Base-by-base conservation (phyloP, 306 rosid species). In the Acacia acuminata region DNA sequence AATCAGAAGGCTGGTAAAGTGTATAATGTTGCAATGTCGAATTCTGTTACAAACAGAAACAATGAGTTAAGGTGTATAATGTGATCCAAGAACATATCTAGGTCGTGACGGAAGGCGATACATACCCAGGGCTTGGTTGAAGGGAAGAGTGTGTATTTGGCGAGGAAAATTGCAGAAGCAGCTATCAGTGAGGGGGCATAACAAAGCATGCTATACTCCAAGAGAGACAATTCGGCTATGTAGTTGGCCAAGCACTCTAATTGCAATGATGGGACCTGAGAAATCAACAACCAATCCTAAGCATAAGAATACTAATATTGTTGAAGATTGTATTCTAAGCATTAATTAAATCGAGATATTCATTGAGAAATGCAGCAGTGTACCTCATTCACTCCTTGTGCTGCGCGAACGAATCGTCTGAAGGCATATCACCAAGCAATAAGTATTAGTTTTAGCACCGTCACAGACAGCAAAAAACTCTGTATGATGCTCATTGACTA, bases 361-460 rank as follows among this genome's bases (percentile, higher is more conserved):
- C 8, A 20, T 7, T 7, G 27, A 56, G 25, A 56, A 10, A n/a
- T 7, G 27, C 64, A 56, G 64, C 27, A 56, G 2, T 56, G 43
- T 89, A 91, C 92, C 97, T 93, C 99, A 19, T 86, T 89, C 34
- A 84, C 78, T 65, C 92, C 97, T 86, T 92, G 96, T 84, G 99
- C 96, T 25, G 94, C 99, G 34, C 99, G 97, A 64, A 93, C 91
- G 40, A 96, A 96, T 87, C 99, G 86, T 86, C 98, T 94, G 87
- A 55, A 80, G 78, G 76, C 53, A 75, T 56, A 81, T 51, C 55
- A 73, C 24, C 20, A 67, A 74, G 73, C 20, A 69, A 50, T 64
- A 77, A n/a, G 67, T 69, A 74, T 83, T 25, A 77, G 80, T 40
- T 10, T 10, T 58, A 30, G 65, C 2, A 81, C 69, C 13, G 38